Evolutionary conservation across 176 grass and related monocot genomes (phyloP).

Genomic region (Carex littledalei): DNA sequence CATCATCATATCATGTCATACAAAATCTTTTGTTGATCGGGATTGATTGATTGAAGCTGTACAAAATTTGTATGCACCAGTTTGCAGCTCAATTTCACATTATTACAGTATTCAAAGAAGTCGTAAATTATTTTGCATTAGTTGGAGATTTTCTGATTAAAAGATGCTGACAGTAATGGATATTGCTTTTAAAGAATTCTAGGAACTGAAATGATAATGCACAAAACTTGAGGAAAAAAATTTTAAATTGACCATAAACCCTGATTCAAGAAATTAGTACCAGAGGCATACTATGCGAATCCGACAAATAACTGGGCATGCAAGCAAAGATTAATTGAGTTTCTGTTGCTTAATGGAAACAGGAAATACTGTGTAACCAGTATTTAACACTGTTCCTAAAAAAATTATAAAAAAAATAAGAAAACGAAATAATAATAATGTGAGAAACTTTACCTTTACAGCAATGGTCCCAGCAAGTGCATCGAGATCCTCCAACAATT

Average conservation of each 20-base stretch:
- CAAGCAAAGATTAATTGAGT: neutral
- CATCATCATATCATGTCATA: neutral
- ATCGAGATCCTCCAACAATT: slow-evolving; percentile 93
- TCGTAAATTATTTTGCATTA: neutral
- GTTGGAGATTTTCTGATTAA: neutral
- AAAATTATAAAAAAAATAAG: neutral
- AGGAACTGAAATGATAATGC: neutral
- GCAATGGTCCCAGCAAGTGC: slow-evolving; percentile 89
- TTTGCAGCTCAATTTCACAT: neutral
- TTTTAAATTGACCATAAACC: neutral
- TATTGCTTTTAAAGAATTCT: neutral
- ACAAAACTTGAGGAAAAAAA: neutral
- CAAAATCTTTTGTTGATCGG: neutral
- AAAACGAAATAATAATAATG: neutral
- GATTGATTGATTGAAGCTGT: neutral
- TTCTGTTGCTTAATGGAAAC: neutral
- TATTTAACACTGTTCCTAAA: neutral
- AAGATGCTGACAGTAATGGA: neutral
- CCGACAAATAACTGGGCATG: neutral
- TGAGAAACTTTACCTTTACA: slow-evolving; percentile 59
- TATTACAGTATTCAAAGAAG: neutral
- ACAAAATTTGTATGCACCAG: neutral
- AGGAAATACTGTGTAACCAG: neutral
- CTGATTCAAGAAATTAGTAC: neutral
- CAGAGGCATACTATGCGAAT: neutral